These are phyloP conservation scores for Arthroderma uncinatum DNA, from an alignment of 2,329 filamentous ascomycete species.

Conservation along the genomic window DNA sequence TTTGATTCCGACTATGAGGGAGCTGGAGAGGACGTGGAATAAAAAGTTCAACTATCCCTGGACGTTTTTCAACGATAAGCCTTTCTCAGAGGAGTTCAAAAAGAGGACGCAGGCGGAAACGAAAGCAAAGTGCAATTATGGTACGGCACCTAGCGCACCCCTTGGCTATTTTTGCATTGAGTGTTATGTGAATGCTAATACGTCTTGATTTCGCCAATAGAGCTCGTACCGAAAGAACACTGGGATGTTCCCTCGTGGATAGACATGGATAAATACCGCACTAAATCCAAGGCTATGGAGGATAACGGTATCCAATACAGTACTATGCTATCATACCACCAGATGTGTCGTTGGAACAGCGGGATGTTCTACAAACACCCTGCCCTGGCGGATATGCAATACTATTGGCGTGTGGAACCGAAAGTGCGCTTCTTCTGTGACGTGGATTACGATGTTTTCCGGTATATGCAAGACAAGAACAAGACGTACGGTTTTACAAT, in stretches of 20 bases:
- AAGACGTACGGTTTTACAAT: slow-evolving; percentile 99
- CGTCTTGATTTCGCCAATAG: slow-evolving; percentile 35
- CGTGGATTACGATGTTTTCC: slow-evolving; percentile 95
- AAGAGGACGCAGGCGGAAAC: slow-evolving; percentile 65
- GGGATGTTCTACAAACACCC: slow-evolving; percentile 97
- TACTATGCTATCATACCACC: slow-evolving; percentile 79
- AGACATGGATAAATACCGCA: slow-evolving; percentile 70
- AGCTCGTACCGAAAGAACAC: slow-evolving; percentile 85
- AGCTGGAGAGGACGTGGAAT: slow-evolving; percentile 93
- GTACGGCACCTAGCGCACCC: slow-evolving; percentile 37
- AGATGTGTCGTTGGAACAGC: slow-evolving; percentile 99
- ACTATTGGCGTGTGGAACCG: slow-evolving; percentile 97
- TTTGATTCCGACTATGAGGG: slow-evolving; percentile 77
- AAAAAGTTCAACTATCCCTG: slow-evolving; percentile 99
- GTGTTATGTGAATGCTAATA: slow-evolving; percentile 19
- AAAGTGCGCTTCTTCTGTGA: slow-evolving; percentile 99
- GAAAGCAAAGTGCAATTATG: slow-evolving; percentile 78
- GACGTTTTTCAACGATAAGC: slow-evolving; percentile 97
- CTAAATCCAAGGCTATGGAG: slow-evolving; percentile 71
- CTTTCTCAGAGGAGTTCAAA: slow-evolving; percentile 91
- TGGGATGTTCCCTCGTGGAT: slow-evolving; percentile 93
- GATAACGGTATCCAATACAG: slow-evolving; percentile 87
- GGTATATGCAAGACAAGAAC: slow-evolving; percentile 95
- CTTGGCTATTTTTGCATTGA: not conserved
- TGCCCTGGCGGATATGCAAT: slow-evolving; percentile 67